These are phyloP conservation scores for Lactarius hatsudake DNA, from an alignment of 768 basidiomycete genomes.

Conservation along the genomic window DNA sequence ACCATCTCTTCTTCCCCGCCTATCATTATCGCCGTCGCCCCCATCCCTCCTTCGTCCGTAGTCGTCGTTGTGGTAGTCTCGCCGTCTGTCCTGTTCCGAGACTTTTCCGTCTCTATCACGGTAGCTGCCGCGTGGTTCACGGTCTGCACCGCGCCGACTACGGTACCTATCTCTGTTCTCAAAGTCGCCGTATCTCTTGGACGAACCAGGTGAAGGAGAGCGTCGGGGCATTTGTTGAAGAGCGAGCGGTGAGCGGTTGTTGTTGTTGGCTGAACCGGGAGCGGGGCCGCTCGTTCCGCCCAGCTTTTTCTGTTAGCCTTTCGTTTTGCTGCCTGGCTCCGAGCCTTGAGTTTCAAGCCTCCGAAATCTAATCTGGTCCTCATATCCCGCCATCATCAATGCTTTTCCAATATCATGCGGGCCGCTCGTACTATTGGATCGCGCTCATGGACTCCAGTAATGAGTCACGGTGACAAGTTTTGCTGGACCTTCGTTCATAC, in stretches of 20 bases:
- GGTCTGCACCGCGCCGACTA: constrained; percentile 9
- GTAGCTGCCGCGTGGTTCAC: constrained; percentile 6
- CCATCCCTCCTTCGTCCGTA: neutral
- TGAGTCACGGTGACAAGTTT: neutral
- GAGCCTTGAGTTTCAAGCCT: no score
- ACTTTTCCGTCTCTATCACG: constrained; percentile 1
- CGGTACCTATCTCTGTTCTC: constrained; percentile 12
- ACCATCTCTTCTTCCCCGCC: constrained; percentile 20
- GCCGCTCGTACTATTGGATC: no score
- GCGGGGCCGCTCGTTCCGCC: neutral
- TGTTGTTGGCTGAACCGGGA: neutral
- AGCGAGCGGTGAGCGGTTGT: neutral
- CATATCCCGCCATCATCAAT: no score
- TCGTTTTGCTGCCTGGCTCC: no score
- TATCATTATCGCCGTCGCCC: constrained; percentile 23
- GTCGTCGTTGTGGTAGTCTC: neutral
- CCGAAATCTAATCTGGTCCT: no score
- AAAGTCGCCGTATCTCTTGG: constrained; percentile 13
- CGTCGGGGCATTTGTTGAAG: constrained; percentile 28
- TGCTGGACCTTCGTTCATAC: no score
- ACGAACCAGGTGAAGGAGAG: constrained; percentile 20
- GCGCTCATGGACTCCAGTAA: neutral
- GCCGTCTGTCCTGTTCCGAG: constrained; percentile 9
- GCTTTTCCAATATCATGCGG: no score
- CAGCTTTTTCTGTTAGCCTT: no score